Evolutionary conservation across 192 early-diverging fungal genomes (phyloP), one percentile per base, ranked within the genome.

Genomic region (Phycomyces blakesleeanus): DNA sequence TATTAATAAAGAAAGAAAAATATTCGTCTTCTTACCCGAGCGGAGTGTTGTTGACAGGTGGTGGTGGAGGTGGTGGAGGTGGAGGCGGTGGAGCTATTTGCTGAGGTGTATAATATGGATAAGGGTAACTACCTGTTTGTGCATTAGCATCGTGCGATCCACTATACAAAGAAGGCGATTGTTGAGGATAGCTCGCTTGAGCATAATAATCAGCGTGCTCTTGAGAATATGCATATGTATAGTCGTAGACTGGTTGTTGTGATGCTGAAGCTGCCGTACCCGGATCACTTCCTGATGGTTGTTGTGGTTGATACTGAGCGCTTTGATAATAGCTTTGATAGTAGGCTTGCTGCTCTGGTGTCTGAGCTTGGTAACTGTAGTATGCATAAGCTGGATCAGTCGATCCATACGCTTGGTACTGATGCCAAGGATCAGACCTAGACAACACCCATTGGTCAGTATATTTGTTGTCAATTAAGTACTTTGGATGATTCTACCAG

Each of bases 51-150:
- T 11, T 26, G 69, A 63, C 66, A 72, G 64, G 68, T 21, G 74
- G 55, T 61, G 62, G 51, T 57, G 68, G 66, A 26, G 68, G 63
- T 34, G 64, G 64, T 56, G 68, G 24, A 18, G 44, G 61, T 10
- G 38, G 66, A 38, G 51, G 66, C 27, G 24, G 63, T 9, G 52
- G 66, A 29, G 61, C 64, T 10, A 39, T 38, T 41, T 64, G 67
- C 22, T 34, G 29, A 34, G 29, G 29, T 34, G 63, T 55, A 8
- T 71, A 52, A 51, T 44, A 66, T 64, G 54, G 63, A 64, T 55
- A 66, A 68, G 68, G 57, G 41, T 68, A 65, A 68, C 56, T 34
- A 40, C 66, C 68, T 72, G 71, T 65, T 72, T 51, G 41, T 27
- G 75, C 18, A 27, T 51, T 49, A 8, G 51, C 51, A 41, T 47